phyloP scores from a whole-genome alignment of 768 basidiomycete genomes.

The Boletus vinaceobasis region DNA sequence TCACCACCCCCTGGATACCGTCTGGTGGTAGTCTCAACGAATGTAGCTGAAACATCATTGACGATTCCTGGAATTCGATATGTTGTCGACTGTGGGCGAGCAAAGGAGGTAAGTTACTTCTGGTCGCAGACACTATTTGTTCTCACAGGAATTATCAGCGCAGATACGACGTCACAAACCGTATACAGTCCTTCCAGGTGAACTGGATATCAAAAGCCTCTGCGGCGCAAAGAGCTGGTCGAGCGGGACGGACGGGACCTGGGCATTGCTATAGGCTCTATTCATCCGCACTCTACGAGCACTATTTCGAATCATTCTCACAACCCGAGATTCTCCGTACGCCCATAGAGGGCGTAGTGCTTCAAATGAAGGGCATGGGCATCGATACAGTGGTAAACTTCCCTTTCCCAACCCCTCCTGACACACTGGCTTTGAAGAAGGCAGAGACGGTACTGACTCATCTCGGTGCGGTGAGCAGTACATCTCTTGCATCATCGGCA shows the following conservation, averaged over 20 bases:
- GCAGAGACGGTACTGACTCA: constrained; percentile 79
- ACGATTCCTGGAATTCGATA: constrained; percentile 97
- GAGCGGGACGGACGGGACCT: constrained; percentile 96
- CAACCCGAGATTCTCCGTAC: constrained; percentile 91
- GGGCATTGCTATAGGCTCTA: constrained; percentile 98
- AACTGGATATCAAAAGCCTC: constrained; percentile 96
- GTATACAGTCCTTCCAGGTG: constrained; percentile 90
- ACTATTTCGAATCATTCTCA: constrained; percentile 85
- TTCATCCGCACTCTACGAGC: constrained; percentile 91
- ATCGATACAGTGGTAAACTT: constrained; percentile 96
- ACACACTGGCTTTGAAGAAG: constrained; percentile 65
- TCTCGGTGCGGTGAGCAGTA: constrained; percentile 72
- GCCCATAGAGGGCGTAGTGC: constrained; percentile 93
- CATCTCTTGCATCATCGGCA: constrained; percentile 22
- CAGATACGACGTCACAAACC: constrained; percentile 72
- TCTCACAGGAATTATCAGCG: constrained; percentile 45
- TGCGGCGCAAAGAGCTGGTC: constrained; percentile 89
- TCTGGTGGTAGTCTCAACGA: constrained; percentile 92
- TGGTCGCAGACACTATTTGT: not conserved
- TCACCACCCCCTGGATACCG: constrained; percentile 77
- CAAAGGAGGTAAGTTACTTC: constrained; percentile 69
- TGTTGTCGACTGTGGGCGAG: constrained; percentile 94
- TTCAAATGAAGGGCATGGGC: constrained; percentile 99
- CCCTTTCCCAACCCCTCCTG: constrained; percentile 96
- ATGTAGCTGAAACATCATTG: constrained; percentile 94